Base-by-base conservation (phyloP, 768 basidiomycete species). In the Kwoniella europaea region DNA sequence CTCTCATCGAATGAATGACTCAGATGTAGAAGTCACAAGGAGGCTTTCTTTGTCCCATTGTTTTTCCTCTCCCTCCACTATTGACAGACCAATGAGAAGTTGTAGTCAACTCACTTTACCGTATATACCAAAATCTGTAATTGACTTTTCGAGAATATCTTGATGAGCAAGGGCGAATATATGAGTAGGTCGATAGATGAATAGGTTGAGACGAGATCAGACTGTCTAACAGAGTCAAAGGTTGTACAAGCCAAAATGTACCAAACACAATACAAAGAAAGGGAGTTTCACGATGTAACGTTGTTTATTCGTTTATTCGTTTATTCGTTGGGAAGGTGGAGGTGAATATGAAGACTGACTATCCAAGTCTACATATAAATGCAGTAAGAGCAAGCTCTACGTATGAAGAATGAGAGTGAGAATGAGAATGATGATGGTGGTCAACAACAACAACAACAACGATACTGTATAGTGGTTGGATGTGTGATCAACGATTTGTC, bases 221-320 rank as follows among this genome's bases (percentile, higher is more conserved):
- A 35, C 35, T 35, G 46, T 50, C 13, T 13, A 18, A 50, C 6
- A 18, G 46, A 50, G 12, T 24, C 24, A 20, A 55, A 55, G 18
- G 54, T 56, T 56, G 54, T 6, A 12, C 54, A 12, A 22, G 20
- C 10, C 54, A 56, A 27, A 27, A 2, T 27, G 35, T 35, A 35
- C 35, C n/a, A 27, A 27, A 18, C 13, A 12, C 20, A 24, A 58
- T 24, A 58, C 57, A 58, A 58, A 58, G 57, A 58, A 58, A 58
- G 57, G 57, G 57, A 58, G 57, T 58, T 58, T n/a, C 4, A n/a
- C 10, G 54, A 55, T 55, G 54, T 20, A 4, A n/a, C n/a, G 12
- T 4, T 55, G 18, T 24, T n/a, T 55, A 20, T 24, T 35, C 35
- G 35, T 24, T n/a, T 55, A 20, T 24, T 35, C 35, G 35, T 35